A percentile compares a stretch with the other conserved stretches of the same genome.
Evolutionary conservation across 768 basidiomycete genomes (phyloP).

Genomic region (Podaxis sp.): DNA sequence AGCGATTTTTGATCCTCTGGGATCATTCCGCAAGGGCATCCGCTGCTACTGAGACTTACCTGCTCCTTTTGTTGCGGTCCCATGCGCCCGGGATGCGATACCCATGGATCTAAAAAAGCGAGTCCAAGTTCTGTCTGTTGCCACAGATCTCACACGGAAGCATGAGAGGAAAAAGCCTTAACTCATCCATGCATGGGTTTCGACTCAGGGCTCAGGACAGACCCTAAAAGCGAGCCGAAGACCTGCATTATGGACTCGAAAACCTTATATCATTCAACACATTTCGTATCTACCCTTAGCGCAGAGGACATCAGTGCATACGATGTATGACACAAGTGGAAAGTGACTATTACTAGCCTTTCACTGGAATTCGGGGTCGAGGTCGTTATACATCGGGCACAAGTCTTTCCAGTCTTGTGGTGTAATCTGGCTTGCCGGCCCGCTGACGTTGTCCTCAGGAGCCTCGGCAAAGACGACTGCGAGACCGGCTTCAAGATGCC

Average conservation of each 20-base stretch:
- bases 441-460: slow-evolving; percentile 22
- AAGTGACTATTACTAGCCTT: background rate
- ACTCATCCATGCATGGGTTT: no score
- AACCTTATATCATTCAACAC: background rate
- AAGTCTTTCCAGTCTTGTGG: slow-evolving; percentile 19
- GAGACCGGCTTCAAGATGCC: slow-evolving; percentile 35
- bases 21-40: background rate
- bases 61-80: background rate
- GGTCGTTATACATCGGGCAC: slow-evolving; percentile 16
- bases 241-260: background rate
- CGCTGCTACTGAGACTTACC: background rate
- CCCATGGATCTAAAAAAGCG: background rate
- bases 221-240: background rate
- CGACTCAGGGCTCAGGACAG: no score
- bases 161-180: background rate
- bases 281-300: background rate
- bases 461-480: slow-evolving; percentile 35
- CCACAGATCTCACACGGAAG: background rate
- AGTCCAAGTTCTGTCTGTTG: background rate
- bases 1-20: background rate
- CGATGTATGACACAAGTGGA: background rate
- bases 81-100: no score
- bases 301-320: background rate
- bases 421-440: slow-evolving; percentile 21
- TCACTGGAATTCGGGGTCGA: slow-evolving; percentile 16